Base-by-base conservation (phyloP, 2,329 filamentous ascomycete genomes). In the Hirsutella rhossiliensis region DNA sequence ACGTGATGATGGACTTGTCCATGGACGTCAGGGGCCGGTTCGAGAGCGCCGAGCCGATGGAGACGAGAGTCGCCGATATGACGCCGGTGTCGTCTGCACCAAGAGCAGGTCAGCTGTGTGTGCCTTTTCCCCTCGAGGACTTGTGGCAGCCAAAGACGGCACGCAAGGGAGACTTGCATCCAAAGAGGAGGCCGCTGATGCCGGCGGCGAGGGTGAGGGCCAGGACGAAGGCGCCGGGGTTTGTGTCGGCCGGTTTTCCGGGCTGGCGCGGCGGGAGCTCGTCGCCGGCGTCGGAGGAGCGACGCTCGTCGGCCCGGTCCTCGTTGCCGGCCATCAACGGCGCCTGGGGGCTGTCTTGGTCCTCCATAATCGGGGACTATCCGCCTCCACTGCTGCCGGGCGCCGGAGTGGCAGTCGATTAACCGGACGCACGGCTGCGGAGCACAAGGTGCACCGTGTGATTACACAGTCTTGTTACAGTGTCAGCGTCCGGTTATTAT, bases 1-100 rank as follows among this genome's bases (percentile, higher is more conserved):
- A 80, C 3, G 82, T 85, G 54, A 84, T 80, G 50, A 85, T 66
- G 7, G 80, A 84, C 59, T 81, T 85, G 60, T 84, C 79, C 54
- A 81, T 62, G 0, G 78, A 75, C 1, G 72, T 78, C 23, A 84
- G 67, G 9, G 67, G 60, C 40, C 72, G 73, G 45, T 64, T 58
- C 27, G 75, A 78, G 29, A 84, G 73, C 9, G 77, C 75, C 2
- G 64, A 68, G 42, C 72, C 73, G 50, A 84, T 73, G 2, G 78
- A 80, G 39, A 84, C 75, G 31, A 84, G 68, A 1, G 78, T 82
- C 3, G 79, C 76, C 29, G 79, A 83, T 45, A 84, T 82, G 15
- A 84, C 80, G 40, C 80, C 78, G 0, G 78, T 82, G 55, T 82
- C 78, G 55, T 81, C 76, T 80, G 46, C 31, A 11, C 5, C 23